phyloP scores from a whole-genome alignment of 805 yeast genomes.

The Hermanozyma aechmeae region DNA sequence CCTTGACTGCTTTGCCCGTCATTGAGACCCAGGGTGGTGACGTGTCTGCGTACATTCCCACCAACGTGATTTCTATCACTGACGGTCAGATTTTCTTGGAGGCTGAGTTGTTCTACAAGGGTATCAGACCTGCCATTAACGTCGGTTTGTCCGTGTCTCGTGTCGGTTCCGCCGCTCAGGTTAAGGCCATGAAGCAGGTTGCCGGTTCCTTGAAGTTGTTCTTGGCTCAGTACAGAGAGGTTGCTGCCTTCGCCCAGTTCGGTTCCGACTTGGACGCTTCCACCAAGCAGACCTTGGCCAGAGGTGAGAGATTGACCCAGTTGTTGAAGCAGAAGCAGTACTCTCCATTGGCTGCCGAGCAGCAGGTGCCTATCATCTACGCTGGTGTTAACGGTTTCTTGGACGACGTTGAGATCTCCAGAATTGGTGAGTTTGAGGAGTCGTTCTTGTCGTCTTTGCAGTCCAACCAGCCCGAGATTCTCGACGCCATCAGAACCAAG shows the following conservation, averaged over 20 bases:
- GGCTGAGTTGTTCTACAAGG: slow-evolving; percentile 99
- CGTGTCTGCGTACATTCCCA: slow-evolving; percentile 96
- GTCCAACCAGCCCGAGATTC: slow-evolving; percentile 78
- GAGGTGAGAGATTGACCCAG: slow-evolving; percentile 99
- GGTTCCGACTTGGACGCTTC: slow-evolving; percentile 99
- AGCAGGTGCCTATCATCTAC: slow-evolving; percentile 96
- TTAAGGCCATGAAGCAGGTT: slow-evolving; percentile 99
- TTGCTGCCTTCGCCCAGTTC: slow-evolving; percentile 99
- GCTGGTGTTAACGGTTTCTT: slow-evolving; percentile 99
- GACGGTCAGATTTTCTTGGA: slow-evolving; percentile 98
- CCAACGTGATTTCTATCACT: slow-evolving; percentile 94
- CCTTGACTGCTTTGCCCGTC: slow-evolving; percentile 91
- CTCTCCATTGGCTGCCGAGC: slow-evolving; percentile 95
- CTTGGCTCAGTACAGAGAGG: slow-evolving; percentile 99
- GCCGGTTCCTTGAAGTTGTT: slow-evolving; percentile 99
- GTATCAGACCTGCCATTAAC: slow-evolving; percentile 99
- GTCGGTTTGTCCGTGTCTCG: slow-evolving; percentile 99
- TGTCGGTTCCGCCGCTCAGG: slow-evolving; percentile 99
- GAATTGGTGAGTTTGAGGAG: slow-evolving; percentile 85
- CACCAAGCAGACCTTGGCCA: slow-evolving; percentile 94
- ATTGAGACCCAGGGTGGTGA: slow-evolving; percentile 99
- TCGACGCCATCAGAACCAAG: slow-evolving; percentile 73
- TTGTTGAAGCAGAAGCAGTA: slow-evolving; percentile 96
- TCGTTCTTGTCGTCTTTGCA: slow-evolving; percentile 88
- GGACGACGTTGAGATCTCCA: slow-evolving; percentile 75